These are phyloP conservation scores for Triticum dicoccoides DNA, from an alignment of 176 grass and related monocot species.

Conservation along the genomic window DNA sequence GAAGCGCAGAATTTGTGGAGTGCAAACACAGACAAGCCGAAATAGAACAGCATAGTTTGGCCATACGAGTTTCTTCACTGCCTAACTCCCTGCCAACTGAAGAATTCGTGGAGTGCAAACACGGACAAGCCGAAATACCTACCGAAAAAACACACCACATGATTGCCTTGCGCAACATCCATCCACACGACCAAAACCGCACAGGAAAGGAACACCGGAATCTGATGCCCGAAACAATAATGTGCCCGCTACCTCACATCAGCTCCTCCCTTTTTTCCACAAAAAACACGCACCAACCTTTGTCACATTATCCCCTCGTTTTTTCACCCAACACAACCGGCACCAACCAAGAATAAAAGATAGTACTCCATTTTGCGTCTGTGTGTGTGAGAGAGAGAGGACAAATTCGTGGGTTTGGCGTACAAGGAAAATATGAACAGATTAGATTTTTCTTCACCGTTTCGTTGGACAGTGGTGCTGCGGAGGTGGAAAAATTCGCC, in stretches of 20 bases:
- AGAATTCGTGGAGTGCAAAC: neutral
- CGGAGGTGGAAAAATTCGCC: neutral
- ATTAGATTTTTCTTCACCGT: neutral
- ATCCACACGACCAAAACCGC: conserved; percentile 7
- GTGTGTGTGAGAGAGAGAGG: no score
- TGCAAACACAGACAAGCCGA: no score
- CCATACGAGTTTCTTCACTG: neutral
- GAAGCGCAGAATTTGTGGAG: no score
- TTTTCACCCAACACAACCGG: neutral
- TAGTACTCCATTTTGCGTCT: no score
- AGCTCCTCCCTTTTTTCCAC: neutral
- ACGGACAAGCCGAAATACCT: neutral
- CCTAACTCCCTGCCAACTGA: neutral
- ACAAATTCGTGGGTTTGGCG: neutral
- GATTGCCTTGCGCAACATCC: neutral
- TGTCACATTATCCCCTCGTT: conserved; percentile 6
- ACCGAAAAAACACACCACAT: conserved; percentile 26
- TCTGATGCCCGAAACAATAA: conserved; percentile 14
- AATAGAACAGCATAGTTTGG: neutral
- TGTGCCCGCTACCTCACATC: neutral
- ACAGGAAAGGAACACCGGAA: conserved; percentile 8
- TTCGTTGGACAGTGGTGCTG: neutral
- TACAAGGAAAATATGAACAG: neutral
- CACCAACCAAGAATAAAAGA: neutral
- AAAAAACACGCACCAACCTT: conserved; percentile 10